A percentile compares a stretch with the other conserved stretches of the same genome.
Evolutionary conservation across 805 yeast genomes (phyloP).

Genomic region (Priceomyces carsonii): DNA sequence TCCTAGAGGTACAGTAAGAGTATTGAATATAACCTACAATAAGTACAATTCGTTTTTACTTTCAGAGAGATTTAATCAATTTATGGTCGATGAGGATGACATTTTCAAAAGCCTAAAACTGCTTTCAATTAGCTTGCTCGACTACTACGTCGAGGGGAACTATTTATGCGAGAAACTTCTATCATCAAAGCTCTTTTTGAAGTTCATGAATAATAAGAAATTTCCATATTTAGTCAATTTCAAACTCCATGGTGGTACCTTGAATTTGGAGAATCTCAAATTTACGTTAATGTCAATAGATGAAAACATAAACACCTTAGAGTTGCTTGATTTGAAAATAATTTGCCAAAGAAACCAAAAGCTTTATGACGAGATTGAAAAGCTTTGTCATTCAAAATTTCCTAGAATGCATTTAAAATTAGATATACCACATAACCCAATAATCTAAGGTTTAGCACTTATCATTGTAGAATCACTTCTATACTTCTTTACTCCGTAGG

Average conservation of each 20-base stretch:
- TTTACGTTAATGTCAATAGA: conserved; percentile 1
- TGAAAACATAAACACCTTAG: not conserved
- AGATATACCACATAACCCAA: too few relatives aligned
- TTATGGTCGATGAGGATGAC: conserved; percentile 12
- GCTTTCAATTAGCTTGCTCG: conserved; percentile 4
- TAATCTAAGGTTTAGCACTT: too few relatives aligned
- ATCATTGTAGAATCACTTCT: too few relatives aligned
- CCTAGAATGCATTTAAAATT: conserved; percentile 7
- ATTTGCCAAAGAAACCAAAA: conserved; percentile 3
- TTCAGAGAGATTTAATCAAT: conserved; percentile 38
- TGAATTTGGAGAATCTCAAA: conserved; percentile 12
- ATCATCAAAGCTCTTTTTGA: conserved; percentile 4
- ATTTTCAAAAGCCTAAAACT: conserved; percentile 12
- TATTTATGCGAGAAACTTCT: conserved; percentile 4
- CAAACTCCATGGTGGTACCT: conserved; percentile 23
- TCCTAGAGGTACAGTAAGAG: conserved; percentile 18
- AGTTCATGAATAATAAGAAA: conserved; percentile 6
- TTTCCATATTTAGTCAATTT: conserved; percentile 18
- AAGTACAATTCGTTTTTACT: conserved; percentile 32
- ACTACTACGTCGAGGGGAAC: not conserved
- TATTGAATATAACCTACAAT: conserved; percentile 25
- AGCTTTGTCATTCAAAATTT: conserved; percentile 1
- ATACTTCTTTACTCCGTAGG: too few relatives aligned
- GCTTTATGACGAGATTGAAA: conserved; percentile 1
- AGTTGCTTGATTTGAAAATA: conserved; percentile 6